Conservation (phyloP, 306 rosid genomes). For the Delonix regia region DNA sequence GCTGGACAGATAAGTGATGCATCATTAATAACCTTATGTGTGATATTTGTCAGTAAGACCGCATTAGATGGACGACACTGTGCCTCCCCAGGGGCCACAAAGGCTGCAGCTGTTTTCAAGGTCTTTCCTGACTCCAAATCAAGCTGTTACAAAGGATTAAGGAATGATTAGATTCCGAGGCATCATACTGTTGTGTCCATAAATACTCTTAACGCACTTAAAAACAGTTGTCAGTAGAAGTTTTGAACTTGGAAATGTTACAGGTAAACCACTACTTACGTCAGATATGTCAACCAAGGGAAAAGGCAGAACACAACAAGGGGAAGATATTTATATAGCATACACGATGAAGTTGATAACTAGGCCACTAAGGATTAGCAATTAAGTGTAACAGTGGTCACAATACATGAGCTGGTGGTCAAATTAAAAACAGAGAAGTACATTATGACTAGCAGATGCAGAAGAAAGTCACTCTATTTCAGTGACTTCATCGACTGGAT, state of each 20-base stretch:
- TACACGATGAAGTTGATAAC: neutral
- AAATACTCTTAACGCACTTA: neutral
- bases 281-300: neutral
- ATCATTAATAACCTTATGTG: slow-evolving; percentile 31
- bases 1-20: slow-evolving; percentile 22
- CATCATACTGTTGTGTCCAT: neutral
- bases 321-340: neutral
- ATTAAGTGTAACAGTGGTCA: neutral
- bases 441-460: neutral
- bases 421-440: slow-evolving; percentile 7
- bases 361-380: neutral
- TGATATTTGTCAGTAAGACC: slow-evolving; percentile 3
- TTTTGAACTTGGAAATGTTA: neutral
- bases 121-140: slow-evolving; percentile 54
- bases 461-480: neutral
- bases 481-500: neutral
- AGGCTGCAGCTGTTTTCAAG: slow-evolving; percentile 23
- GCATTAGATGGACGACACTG: slow-evolving; percentile 31
- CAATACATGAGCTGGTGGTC: slow-evolving; percentile 45
- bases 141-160: slow-evolving; percentile 49
- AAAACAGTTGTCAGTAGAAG: neutral
- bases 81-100: slow-evolving; percentile 24
- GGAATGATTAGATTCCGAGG: slow-evolving; percentile 34
- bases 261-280: neutral
- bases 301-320: neutral